Base-by-base conservation (phyloP, 768 basidiomycete species). In the Phylloporus sp. region DNA sequence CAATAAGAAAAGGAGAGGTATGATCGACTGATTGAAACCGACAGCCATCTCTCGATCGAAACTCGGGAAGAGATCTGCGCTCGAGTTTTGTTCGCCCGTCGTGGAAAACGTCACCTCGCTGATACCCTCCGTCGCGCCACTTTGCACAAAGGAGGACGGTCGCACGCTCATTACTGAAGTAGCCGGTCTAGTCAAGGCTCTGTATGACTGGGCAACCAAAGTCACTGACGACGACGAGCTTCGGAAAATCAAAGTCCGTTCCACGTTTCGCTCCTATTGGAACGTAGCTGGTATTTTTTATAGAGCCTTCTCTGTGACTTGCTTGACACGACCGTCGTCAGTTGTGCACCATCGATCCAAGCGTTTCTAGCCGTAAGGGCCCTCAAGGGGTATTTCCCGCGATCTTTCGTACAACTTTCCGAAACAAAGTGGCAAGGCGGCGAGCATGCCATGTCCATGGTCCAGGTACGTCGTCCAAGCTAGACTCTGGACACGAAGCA, bases 391-490 rank as follows among this genome's bases (percentile, higher is more conserved):
- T 58, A 64, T 40, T 79, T 73, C 52, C 76, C 82, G 8, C 70
- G 75, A 14, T 63, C 76, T 23, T 69, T 71, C 1, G 44, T 71
- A 20, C 58, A 61, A 34, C 67, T 72, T 4, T 52, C 61, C 14
- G 47, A 13, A 44, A 55, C 34, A 44, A 61, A 11, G 1, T 77
- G 73, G 71, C 59, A 74, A 55, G 64, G 57, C 2, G 79, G 74
- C 10, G 68, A 72, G 36, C 50, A 57, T 22, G 65, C 61, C 1
- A 64, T 79, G 28, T 45, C 36, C 7, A 49, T 64, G 23, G 65
- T 70, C 9, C 56, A 75, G 48, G 81, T 80, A 51, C 47, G 75
- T 65, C n/a, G n/a, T n/a, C n/a, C n/a, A n/a, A n/a, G n/a, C n/a
- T n/a, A n/a, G n/a, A n/a, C n/a, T n/a, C 11, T 41, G 6, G 21